Base-by-base conservation (phyloP, 441 rosid species). In the Gossypium aridum region DNA sequence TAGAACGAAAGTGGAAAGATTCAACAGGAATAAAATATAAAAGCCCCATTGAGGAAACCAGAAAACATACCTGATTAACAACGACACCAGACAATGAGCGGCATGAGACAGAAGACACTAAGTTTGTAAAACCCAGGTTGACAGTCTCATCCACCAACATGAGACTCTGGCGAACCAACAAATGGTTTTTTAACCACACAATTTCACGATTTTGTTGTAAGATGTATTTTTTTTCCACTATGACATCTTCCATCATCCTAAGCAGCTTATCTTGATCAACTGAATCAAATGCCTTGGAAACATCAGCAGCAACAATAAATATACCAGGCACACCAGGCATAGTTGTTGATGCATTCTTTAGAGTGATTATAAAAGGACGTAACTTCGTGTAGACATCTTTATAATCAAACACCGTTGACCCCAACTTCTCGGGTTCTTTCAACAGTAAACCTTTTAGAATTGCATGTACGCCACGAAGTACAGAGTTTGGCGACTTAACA, bases 331-430 rank as follows among this genome's bases (percentile, higher is more conserved):
- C 74, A 64, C 72, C 78, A 67, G 95, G 91, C 71, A 83, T 51
- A 22, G 56, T 63, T 63, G 82, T 76, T 37, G 82, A 76, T 60
- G 76, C 86, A 70, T 82, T 88, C 81, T 85, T 92, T 86, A 92
- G 75, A 83, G 69, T 78, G 62, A 76, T 70, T 45, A 92, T 73
- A 83, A 89, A 96, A 14, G 87, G 86, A 76, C 89, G 84, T 64
- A 91, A 72, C 85, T 86, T 93, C 78, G 79, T 84, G 77, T 96
- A 90, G 73, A 93, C 85, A 78, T 86, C 97, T 70, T 90, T 90
- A 78, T 90, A 91, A 84, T 92, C 97, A 87, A 89, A 96, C 63
- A 93, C 95, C 23, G 94, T 90, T 54, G 95, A 88, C 14, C 99
- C 97, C 74, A 92, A 80, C 79, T 81, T 83, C 75, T 87, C 85